Conservation (phyloP, 257 asterid genomes). For the Jasminum sambac region DNA sequence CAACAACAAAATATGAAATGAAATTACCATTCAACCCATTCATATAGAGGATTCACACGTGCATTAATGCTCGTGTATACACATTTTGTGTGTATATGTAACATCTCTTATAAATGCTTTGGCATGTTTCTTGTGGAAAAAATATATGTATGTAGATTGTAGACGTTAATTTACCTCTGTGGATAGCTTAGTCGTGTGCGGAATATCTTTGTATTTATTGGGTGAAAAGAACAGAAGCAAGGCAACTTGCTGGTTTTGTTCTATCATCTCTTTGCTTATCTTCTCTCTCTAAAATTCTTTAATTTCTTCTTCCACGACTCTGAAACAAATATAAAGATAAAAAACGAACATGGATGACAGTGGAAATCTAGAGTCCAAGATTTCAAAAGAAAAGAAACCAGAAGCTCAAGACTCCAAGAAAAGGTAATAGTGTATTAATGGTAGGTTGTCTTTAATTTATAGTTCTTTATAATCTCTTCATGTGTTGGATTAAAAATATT, state of each 20-base stretch:
- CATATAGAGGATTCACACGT: too few relatives aligned
- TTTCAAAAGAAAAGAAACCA: constrained; percentile 23
- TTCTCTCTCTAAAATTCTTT: constrained; percentile 28
- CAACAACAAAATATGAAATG: too few relatives aligned
- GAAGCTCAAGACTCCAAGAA: constrained; percentile 46
- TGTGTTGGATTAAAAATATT: background rate
- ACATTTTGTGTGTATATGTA: too few relatives aligned
- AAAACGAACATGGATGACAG: background rate
- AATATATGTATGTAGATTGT: background rate
- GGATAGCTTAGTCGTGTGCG: constrained; percentile 28
- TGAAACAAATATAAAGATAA: constrained; percentile 7
- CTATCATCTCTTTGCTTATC: constrained; percentile 28
- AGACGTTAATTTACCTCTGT: constrained; percentile 16
- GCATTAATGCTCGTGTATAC: too few relatives aligned
- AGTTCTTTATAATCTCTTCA: background rate
- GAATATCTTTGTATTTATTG: constrained; percentile 43
- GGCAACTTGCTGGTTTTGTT: constrained; percentile 41
- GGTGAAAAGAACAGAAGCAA: constrained; percentile 38
- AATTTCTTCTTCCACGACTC: constrained; percentile 22
- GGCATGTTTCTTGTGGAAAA: constrained; percentile 31
- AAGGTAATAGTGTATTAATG: too few relatives aligned
- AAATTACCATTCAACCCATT: too few relatives aligned
- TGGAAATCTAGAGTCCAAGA: constrained; percentile 19
- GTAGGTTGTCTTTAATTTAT: too few relatives aligned
- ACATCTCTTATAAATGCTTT: too few relatives aligned